Percentiles rank a stretch among this genome's conserved stretches.
phyloP scores from a whole-genome alignment of 805 yeast species.

The Sugiyamaella mastotermitis region DNA sequence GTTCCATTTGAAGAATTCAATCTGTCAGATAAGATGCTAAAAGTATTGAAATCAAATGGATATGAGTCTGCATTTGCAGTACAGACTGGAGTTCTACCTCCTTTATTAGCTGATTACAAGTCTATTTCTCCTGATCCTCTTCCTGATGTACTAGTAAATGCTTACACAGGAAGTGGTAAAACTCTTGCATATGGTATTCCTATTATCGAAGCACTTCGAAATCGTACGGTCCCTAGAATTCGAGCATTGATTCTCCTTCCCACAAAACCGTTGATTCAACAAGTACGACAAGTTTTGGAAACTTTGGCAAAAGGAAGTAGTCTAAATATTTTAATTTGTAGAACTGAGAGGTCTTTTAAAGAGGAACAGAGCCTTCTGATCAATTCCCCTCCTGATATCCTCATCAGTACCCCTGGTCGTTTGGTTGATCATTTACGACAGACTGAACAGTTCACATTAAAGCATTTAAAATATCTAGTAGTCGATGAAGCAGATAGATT shows the following conservation, averaged over 20 bases:
- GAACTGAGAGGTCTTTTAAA: conserved; percentile 46
- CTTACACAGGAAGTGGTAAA: conserved; percentile 95
- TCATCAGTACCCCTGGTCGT: conserved; percentile 75
- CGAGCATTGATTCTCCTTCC: conserved; percentile 82
- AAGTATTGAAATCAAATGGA: conserved; percentile 43
- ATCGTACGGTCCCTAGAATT: conserved; percentile 62
- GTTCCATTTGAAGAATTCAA: conserved; percentile 45
- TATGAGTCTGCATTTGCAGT: conserved; percentile 66
- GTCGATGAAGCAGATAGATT: conserved; percentile 94
- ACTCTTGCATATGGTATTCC: conserved; percentile 87
- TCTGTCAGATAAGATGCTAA: conserved; percentile 31
- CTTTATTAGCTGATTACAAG: conserved; percentile 38
- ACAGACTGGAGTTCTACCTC: conserved; percentile 61
- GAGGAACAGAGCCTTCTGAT: conserved; percentile 56
- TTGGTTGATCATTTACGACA: conserved; percentile 51
- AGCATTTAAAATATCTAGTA: conserved; percentile 55
- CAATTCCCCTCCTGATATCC: conserved; percentile 29
- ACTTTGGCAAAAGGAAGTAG: conserved; percentile 60
- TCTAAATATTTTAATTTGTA: conserved; percentile 53
- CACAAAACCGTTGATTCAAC: conserved; percentile 79
- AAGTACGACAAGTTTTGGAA: conserved; percentile 64
- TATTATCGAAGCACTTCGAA: conserved; percentile 58
- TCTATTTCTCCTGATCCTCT: conserved; percentile 30
- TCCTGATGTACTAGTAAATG: conserved; percentile 74
- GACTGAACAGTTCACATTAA: conserved; percentile 33